Base-by-base conservation (phyloP, 352 stramenopile genomes). In the Phytopythium oedochilum region DNA sequence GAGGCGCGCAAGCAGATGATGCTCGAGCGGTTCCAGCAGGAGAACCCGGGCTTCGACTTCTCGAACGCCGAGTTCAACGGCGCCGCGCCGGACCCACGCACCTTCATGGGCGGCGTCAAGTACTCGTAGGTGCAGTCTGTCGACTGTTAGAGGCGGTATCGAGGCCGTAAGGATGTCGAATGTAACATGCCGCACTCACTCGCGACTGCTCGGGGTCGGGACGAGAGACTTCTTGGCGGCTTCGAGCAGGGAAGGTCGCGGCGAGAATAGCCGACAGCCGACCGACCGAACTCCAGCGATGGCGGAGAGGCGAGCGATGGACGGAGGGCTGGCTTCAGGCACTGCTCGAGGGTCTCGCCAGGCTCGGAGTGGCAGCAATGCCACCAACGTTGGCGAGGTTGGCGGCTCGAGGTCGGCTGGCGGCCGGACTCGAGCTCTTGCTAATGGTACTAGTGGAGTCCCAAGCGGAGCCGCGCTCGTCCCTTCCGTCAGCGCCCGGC, bases 11-110 rank as follows among this genome's bases (percentile, higher is more conserved):
- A 98, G 63, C 86, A 98, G 66, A 82, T 99, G 61, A 98, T 99
- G 92, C 73, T 98, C 25, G 96, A 99, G 74, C 76, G 96, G 29
- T 99, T 99, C 73, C 94, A 99, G 68, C 93, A 98, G 65, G 96
- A 99, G 70, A 96, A 99, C 72, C 96, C 96, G n/a, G 96, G 96
- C 26, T 98, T 99, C 63, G 96, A 99, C 59, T 99, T 99, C 80
- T 97, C 93, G 14, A 89, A 95, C 52, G 97, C 97, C 28, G 86
- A 98, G 59, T 99, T 99, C 64, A 99, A 98, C 73, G 97, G 97
- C 6, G 66, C 84, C 29, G 95, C 96, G 11, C 97, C 97, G 2
- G 94, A 99, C 70, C 88, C 97, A 18, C 80, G 93, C 53, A 97
- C 83, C 18, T 99, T 99, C 64, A 99, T 99, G 96, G 97, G 96